A percentile compares a stretch with the other conserved stretches of the same genome.
Evolutionary conservation across 129 eudicot genomes (phyloP).

Genomic region (Apium graveolens): DNA sequence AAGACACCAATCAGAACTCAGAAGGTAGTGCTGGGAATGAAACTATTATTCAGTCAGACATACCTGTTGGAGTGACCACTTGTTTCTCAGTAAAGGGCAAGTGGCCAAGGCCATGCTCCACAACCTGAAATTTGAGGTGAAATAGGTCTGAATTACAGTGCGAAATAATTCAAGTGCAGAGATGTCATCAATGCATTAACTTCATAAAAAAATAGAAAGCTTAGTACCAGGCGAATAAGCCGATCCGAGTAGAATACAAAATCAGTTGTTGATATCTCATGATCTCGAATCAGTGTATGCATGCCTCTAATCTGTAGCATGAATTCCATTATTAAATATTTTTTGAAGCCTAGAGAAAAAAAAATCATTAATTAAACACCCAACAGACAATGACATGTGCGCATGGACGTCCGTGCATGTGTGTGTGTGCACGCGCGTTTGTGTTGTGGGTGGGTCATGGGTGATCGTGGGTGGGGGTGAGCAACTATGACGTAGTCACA

Average conservation of each 20-base stretch:
- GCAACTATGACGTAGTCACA: neutral
- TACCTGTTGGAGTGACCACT: constrained; percentile 92
- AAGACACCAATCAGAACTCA: neutral
- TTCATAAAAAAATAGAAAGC: neutral
- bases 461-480: neutral
- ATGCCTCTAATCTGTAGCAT: constrained; percentile 90
- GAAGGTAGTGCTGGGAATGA: neutral
- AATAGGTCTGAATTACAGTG: neutral
- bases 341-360: neutral
- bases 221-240: constrained; percentile 74
- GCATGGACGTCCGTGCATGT: neutral
- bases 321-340: neutral
- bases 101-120: constrained; percentile 99
- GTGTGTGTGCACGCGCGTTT: neutral
- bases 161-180: neutral
- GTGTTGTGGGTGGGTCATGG: neutral
- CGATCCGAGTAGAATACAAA: constrained; percentile 97
- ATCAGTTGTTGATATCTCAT: constrained; percentile 93
- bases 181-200: neutral
- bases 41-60: neutral
- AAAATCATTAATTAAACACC: neutral
- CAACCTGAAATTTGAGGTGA: constrained; percentile 56
- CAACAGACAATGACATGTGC: neutral
- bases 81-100: constrained; percentile 96
- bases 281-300: constrained; percentile 96